These are phyloP conservation scores for Thuja plicata DNA, from an alignment of 83 land plant species.

Conservation along the genomic window DNA sequence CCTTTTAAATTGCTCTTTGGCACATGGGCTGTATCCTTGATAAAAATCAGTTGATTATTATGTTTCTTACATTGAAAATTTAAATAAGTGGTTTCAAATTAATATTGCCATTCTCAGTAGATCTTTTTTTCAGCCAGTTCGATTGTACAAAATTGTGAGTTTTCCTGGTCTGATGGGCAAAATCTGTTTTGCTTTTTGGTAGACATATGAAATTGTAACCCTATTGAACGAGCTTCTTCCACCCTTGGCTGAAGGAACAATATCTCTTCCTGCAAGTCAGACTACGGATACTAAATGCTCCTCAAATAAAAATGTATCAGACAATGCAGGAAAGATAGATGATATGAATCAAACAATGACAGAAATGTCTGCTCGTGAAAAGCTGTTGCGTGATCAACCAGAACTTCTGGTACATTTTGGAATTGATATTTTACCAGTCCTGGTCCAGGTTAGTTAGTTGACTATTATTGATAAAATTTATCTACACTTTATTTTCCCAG, in stretches of 20 bases:
- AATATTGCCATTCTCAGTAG: background rate
- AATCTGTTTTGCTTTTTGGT: background rate
- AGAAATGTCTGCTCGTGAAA: conserved; percentile 46
- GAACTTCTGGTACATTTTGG: conserved; percentile 67
- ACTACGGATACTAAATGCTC: conserved; percentile 12
- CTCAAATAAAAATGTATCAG: conserved; percentile 22
- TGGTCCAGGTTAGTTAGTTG: conserved; percentile 65
- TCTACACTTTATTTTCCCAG: background rate
- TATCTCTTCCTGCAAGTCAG: conserved; percentile 46
- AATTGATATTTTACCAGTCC: conserved; percentile 65
- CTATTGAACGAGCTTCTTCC: conserved; percentile 81
- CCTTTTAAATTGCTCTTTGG: background rate
- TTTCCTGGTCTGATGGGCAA: background rate
- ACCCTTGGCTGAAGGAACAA: conserved; percentile 54
- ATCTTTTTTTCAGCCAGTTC: background rate
- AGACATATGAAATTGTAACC: conserved; percentile 59
- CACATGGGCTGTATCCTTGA: background rate
- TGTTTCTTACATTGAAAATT: background rate
- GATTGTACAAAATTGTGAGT: background rate
- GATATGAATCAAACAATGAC: conserved; percentile 15
- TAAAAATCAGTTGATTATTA: background rate
- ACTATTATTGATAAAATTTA: background rate
- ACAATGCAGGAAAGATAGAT: conserved; percentile 21
- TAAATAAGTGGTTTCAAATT: background rate
- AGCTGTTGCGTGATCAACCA: conserved; percentile 56